Conservation (phyloP, 768 basidiomycete species). For the Kwoniella europaea region DNA sequence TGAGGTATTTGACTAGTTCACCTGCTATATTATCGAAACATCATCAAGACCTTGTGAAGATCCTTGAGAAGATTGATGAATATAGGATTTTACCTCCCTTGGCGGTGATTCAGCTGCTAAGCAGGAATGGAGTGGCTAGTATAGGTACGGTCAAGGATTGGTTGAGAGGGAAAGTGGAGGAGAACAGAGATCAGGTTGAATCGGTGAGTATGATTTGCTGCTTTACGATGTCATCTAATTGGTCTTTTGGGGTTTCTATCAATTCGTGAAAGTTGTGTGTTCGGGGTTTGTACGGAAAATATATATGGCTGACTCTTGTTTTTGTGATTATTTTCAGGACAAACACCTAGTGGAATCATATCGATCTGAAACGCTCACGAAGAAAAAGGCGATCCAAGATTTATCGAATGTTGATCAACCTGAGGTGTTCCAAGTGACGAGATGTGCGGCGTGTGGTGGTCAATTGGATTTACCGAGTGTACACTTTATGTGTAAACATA, state of each 20-base stretch:
- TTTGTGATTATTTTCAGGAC: conserved; percentile 65
- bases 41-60: conserved; percentile 69
- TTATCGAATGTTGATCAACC: conserved; percentile 78
- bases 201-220: conserved; percentile 64
- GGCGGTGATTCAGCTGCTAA: conserved; percentile 85
- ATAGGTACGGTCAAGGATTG: conserved; percentile 91
- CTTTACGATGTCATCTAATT: too few species aligned
- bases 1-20: conserved; percentile 86
- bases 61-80: conserved; percentile 79
- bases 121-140: conserved; percentile 85
- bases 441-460: conserved; percentile 85
- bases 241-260: too few species aligned
- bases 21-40: conserved; percentile 75
- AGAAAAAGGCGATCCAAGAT: conserved; percentile 79
- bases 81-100: conserved; percentile 84
- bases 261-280: too few species aligned
- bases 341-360: conserved; percentile 85
- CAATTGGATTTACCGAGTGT: conserved; percentile 90
- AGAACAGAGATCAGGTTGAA: conserved; percentile 75
- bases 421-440: conserved; percentile 88
- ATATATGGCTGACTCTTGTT: too few species aligned
- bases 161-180: conserved; percentile 77
- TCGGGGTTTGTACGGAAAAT: too few species aligned
- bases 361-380: conserved; percentile 77
- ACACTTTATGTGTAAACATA: conserved; percentile 98